Evolutionary conservation across 164 flowering plant genomes (phyloP), one percentile per base, ranked within the genome.

Genomic region (Umbilicus rupestris): DNA sequence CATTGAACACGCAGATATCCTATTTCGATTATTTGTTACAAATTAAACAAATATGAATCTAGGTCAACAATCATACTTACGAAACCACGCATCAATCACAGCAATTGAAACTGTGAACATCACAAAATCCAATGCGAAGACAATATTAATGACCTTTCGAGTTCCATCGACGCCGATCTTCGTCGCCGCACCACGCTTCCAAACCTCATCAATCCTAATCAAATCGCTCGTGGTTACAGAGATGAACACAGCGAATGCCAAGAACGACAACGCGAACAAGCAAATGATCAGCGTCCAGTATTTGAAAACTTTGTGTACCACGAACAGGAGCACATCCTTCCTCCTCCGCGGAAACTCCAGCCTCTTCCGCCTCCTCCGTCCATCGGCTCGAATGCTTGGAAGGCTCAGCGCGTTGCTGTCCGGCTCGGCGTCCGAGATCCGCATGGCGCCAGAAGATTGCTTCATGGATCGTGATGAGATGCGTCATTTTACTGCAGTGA

Each of bases 231-330:
- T 52, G 11, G 58, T 52, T 2, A 20, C 14, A 14, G 58, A 52
- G 24, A 12, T 26, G 29, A 24, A 52, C 28, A 52, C 58, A 26
- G 58, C 30, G 58, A 52, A 52, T 52, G 30, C 9, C 29, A 22
- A 52, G 24, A 52, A 52, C 15, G 29, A 52, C 29, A 52, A 26
- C 2, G 58, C 58, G 58, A 52, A 52, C 58, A 52, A 12, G 58
- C 29, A 52, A 11, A 52, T 52, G 30, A 52, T 52, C 58, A 52
- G 29, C 58, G 78, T 85, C 84, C 86, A 90, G 74, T 75, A 81
- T 74, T 74, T 79, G 66, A 63, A 90, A 86, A 74, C 89, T 88
- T 96, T 91, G 85, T 79, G 75, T 19, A 59, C 24, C 19, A 50
- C 58, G 15, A 22, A 52, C 14, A 52, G 11, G 3, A 52, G 15